Percentiles rank a stretch among this genome's conserved stretches.
These are phyloP conservation scores for Chrysanthemum seticuspe DNA, from an alignment of 129 eudicot genomes.

Conservation along the genomic window DNA sequence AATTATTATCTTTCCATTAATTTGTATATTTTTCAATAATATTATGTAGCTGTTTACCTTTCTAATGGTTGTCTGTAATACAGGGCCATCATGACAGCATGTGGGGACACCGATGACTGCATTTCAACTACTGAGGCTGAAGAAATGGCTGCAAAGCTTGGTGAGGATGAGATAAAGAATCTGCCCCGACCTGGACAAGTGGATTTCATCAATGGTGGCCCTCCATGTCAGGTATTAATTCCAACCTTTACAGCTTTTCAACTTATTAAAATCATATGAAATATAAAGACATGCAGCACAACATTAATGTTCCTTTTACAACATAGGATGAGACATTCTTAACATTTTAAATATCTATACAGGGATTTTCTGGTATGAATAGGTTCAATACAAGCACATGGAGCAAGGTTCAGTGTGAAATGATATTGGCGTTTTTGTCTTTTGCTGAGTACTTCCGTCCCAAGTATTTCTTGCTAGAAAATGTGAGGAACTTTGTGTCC, in stretches of 20 bases:
- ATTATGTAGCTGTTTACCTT: not conserved
- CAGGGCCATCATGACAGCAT: conserved; percentile 56
- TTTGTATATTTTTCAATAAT: not conserved
- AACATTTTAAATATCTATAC: conserved; percentile 10
- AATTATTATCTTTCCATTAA: not conserved
- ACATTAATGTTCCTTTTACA: not conserved
- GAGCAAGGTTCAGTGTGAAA: conserved; percentile 67
- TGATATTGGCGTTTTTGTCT: conserved; percentile 60
- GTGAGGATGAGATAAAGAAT: conserved; percentile 35
- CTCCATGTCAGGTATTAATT: conserved; percentile 56
- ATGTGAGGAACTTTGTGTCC: conserved; percentile 64
- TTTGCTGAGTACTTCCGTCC: conserved; percentile 69
- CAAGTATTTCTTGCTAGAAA: conserved; percentile 52
- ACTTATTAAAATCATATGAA: not conserved
- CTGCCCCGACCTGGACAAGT: conserved; percentile 59
- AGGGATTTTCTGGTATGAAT: conserved; percentile 68
- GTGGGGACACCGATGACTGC: conserved; percentile 55
- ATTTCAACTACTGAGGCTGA: conserved; percentile 53
- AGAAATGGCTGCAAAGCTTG: conserved; percentile 53
- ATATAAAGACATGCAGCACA: not conserved
- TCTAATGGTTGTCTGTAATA: conserved; percentile 2
- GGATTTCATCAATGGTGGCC: conserved; percentile 65
- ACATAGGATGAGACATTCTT: not conserved
- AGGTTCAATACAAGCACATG: conserved; percentile 57
- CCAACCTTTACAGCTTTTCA: not conserved